Evolutionary conservation across 768 basidiomycete species (phyloP).

Genomic region (Boletus speciosus): DNA sequence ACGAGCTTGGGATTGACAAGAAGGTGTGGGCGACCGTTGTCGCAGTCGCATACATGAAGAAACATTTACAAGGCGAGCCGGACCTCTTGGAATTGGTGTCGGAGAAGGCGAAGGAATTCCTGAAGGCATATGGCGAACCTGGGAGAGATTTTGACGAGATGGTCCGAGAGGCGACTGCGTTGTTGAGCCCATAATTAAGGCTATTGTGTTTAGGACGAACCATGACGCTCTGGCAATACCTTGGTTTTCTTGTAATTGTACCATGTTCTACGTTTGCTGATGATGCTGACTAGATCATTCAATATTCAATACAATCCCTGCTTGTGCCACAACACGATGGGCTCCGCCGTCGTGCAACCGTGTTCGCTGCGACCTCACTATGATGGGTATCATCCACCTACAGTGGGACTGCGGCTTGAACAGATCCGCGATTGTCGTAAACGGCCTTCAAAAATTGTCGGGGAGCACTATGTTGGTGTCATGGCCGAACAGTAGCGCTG

Average conservation of each 20-base stretch:
- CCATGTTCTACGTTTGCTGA: not conserved
- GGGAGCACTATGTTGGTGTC: no score
- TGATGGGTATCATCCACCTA: no score
- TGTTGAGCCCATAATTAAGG: slow-evolving; percentile 1
- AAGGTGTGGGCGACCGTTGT: slow-evolving; percentile 49
- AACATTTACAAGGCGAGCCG: slow-evolving; percentile 31
- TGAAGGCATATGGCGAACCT: slow-evolving; percentile 14
- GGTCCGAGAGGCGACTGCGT: slow-evolving; percentile 12
- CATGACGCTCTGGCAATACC: not conserved
- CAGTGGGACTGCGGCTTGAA: no score
- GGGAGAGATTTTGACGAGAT: slow-evolving; percentile 15
- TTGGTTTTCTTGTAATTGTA: not conserved
- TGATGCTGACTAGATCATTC: no score
- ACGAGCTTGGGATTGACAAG: slow-evolving; percentile 29
- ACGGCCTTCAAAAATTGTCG: no score
- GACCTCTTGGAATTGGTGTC: slow-evolving; percentile 42
- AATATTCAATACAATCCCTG: no score
- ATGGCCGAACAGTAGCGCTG: no score
- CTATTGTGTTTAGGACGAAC: not conserved
- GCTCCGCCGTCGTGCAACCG: no score
- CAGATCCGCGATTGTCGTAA: no score
- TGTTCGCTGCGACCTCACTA: no score
- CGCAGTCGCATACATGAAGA: slow-evolving; percentile 44
- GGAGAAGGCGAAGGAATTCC: slow-evolving; percentile 35
- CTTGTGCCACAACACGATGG: no score